phyloP scores from a whole-genome alignment of 2,329 filamentous ascomycete species.

The Exophiala mesophila region DNA sequence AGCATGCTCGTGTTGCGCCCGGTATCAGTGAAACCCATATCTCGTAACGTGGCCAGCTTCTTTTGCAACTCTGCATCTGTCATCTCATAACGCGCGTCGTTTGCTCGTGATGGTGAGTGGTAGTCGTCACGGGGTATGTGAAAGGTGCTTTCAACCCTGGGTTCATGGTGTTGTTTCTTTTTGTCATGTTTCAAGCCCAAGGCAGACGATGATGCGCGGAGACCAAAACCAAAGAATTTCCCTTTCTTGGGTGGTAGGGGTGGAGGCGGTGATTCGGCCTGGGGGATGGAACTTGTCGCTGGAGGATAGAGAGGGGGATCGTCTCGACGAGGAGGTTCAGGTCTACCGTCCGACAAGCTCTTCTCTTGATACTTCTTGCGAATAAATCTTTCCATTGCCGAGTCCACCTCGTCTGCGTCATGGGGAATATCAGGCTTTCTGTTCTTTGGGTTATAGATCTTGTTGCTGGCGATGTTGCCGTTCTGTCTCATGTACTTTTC shows the following conservation, averaged over 20 bases:
- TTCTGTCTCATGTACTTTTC: conserved; percentile 85
- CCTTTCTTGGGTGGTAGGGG: conserved; percentile 54
- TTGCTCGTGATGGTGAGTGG: conserved; percentile 21
- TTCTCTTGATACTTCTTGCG: conserved; percentile 83
- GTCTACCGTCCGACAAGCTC: conserved; percentile 45
- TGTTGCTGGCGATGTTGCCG: conserved; percentile 82
- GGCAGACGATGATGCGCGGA: conserved; percentile 66
- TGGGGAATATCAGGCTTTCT: conserved; percentile 78
- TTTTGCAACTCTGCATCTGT: conserved; percentile 54
- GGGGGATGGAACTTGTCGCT: conserved; percentile 55
- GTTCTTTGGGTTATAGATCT: conserved; percentile 81
- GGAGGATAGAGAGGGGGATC: conserved; percentile 34
- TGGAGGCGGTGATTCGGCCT: conserved; percentile 47
- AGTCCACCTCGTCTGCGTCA: conserved; percentile 87
- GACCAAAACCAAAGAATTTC: conserved; percentile 58
- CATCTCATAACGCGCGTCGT: conserved; percentile 18
- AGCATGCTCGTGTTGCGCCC: conserved; percentile 76
- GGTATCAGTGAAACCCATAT: conserved; percentile 88
- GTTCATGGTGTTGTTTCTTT: conserved; percentile 33
- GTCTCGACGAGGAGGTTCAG: conserved; percentile 34
- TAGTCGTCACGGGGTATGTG: conserved; percentile 23
- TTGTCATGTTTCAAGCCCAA: conserved; percentile 55
- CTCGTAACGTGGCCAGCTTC: conserved; percentile 71
- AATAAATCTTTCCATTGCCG: conserved; percentile 92
- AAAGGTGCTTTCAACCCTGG: conserved; percentile 24